Evolutionary conservation across 208 protist species (phyloP), one percentile per base, ranked within the genome.

Genomic region (Angomonas deanei): DNA sequence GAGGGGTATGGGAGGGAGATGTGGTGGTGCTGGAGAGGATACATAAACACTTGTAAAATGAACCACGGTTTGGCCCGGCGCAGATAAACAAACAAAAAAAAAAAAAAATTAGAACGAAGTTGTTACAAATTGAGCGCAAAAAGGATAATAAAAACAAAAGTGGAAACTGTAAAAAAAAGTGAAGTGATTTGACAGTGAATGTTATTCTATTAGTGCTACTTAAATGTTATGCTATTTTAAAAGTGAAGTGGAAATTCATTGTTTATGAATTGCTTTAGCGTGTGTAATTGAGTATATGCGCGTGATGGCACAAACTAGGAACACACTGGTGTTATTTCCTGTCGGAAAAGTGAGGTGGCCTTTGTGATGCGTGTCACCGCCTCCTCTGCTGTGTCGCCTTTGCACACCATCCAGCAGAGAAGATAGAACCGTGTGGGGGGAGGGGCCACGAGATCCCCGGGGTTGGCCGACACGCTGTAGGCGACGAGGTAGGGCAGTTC

Each of bases 371-470:
- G 70, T 13, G 24, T 3, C 21, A 47, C 62, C 24, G 83, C 86
- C 55, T 80, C 70, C 11, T 8, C 53, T 0, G 58, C 67, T 8
- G 67, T 80, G 17, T 42, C 33, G 0, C 77, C 83, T 0, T 54
- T 54, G 0, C 80, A 78, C 34, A 86, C 82, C 75, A 93, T 86
- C 83, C 86, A 93, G 31, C 66, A 75, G 0, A 90, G 70, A 17
- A 87, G 39, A 42, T 58, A 79, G 33, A 88, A 86, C 0, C 52
- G 66, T 23, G 46, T 61, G 15, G 82, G 86, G 11, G 83, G 86
- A 10, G 82, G 76, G 0, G 66, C 72, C n/a, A 93, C 83, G 21
- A 33, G 10, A 0, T 72, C 73, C 19, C 83, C 86, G 0, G 59
- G 54, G n/a, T 13, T 38, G 1, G 72, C 76, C 0, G 82, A 71